Conservation (phyloP, 345 rosid species). For the Clausena lansium region DNA sequence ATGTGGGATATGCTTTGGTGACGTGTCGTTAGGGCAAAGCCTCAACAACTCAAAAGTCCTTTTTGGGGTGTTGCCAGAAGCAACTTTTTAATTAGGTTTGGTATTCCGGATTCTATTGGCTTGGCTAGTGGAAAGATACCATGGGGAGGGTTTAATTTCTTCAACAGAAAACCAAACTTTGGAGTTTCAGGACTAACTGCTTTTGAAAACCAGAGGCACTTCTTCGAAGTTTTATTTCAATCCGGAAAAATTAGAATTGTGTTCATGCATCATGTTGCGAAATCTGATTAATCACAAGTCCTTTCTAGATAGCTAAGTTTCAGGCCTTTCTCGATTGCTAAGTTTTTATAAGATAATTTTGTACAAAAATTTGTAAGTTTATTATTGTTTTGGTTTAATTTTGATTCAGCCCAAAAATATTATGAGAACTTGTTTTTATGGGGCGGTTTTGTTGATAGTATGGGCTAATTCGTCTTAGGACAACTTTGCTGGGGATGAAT, state of each 20-base stretch:
- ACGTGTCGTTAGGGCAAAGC: neutral
- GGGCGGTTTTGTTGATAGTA: no score
- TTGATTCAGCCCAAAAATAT: no score
- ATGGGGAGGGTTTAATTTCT: neutral
- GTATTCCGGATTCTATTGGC: neutral
- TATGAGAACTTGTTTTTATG: no score
- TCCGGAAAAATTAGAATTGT: neutral
- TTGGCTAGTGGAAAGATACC: neutral
- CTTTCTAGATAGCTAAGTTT: neutral
- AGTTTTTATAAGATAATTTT: neutral
- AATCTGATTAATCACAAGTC: neutral
- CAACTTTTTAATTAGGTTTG: slow-evolving; percentile 2
- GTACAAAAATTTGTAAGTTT: no score
- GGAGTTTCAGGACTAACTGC: neutral
- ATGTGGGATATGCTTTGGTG: neutral
- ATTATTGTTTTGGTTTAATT: no score
- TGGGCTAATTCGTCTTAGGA: no score
- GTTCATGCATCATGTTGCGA: neutral
- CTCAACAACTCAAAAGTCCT: neutral
- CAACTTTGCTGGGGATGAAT: no score
- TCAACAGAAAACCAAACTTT: neutral
- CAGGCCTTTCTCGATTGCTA: neutral
- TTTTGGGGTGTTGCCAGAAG: slow-evolving; percentile 4
- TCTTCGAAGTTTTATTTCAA: neutral
- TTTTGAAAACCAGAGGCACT: neutral